phyloP scores from a whole-genome alignment of 1,284 basidiomycete genomes.

The Papiliotrema nemorosa region DNA sequence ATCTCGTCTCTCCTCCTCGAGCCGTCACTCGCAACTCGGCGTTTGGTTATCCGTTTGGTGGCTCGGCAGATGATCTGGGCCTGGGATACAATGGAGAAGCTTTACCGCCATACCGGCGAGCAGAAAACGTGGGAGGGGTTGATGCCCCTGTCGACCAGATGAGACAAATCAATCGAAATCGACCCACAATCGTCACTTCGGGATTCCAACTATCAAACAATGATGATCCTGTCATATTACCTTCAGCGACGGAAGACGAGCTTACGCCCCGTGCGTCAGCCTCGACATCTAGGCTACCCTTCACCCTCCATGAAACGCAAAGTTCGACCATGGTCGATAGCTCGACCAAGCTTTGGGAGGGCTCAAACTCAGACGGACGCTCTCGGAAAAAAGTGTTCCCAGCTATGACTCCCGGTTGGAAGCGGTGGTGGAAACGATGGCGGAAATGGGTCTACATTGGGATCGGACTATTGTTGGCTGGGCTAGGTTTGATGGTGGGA shows the following conservation, averaged over 20 bases:
- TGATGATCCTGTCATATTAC: too few species aligned
- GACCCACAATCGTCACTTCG: not conserved
- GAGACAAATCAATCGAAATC: not conserved
- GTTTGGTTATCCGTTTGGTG: conserved; percentile 18
- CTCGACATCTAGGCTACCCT: not conserved
- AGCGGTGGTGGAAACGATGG: conserved; percentile 28
- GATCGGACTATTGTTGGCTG: conserved; percentile 21
- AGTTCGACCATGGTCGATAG: not conserved
- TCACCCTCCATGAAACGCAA: not conserved
- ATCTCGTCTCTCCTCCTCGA: conserved; percentile 4
- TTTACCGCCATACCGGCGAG: conserved; percentile 38
- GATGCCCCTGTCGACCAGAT: not conserved
- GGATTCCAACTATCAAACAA: too few species aligned
- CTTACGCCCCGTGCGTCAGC: not conserved
- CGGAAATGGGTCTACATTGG: conserved; percentile 31
- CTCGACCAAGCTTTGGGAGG: conserved; percentile 32
- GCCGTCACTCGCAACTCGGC: conserved; percentile 10
- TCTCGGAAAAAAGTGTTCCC: not conserved
- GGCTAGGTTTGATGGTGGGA: conserved; percentile 20
- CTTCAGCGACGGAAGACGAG: not conserved
- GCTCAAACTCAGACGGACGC: not conserved
- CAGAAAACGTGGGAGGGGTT: not conserved
- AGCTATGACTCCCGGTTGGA: conserved; percentile 1
- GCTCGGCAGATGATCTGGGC: conserved; percentile 14
- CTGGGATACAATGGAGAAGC: conserved; percentile 17